Base-by-base conservation (phyloP, 2,329 filamentous ascomycete species). In the Sporothrix phasma region DNA sequence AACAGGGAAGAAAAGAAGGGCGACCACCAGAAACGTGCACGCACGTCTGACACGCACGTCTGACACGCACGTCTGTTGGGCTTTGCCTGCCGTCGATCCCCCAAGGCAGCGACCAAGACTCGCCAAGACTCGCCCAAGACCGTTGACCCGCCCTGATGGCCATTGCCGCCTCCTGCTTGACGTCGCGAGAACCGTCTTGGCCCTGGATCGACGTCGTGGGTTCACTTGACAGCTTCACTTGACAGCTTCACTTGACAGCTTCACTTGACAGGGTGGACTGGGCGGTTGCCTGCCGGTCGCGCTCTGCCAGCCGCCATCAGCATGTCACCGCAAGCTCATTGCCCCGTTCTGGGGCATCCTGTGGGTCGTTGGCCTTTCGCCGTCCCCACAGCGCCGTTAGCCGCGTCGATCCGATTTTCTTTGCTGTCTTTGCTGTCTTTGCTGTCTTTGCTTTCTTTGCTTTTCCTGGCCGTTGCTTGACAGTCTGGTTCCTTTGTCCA, bases 401-500 rank as follows among this genome's bases (percentile, higher is more conserved):
- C 49, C 61, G 31, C 19, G 47, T 58, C 51, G 39, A 62, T 62
- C 61, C 1, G 47, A 45, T 34, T 45, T 54, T 54, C 60, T n/a
- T 54, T 34, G n/a, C 29, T 43, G 17, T n/a, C n/a, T 19, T 47
- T 62, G 19, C 60, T 43, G 2, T 34, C 37, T 29, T 61, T 26
- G 7, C 31, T 61, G n/a, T 11, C 3, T 34, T 34, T 60, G 13
- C 1, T 29, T 17, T 51, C 3, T 29, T 53, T 7, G 19, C 17
- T 59, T 41, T 41, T 39, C 22, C 31, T 56, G 31, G 19, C 34
- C 11, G 4, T 29, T 41, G 56, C 26, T 54, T 37, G 5, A 10
- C 19, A 37, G 10, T 54, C n/a, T n/a, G n/a, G 17, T 17, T 19
- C 31, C 26, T n/a, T 7, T 26, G 24, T 17, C 15, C 15, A 51